Evolutionary conservation across 768 basidiomycete species (phyloP).

Genomic region (Hericium erinaceus): DNA sequence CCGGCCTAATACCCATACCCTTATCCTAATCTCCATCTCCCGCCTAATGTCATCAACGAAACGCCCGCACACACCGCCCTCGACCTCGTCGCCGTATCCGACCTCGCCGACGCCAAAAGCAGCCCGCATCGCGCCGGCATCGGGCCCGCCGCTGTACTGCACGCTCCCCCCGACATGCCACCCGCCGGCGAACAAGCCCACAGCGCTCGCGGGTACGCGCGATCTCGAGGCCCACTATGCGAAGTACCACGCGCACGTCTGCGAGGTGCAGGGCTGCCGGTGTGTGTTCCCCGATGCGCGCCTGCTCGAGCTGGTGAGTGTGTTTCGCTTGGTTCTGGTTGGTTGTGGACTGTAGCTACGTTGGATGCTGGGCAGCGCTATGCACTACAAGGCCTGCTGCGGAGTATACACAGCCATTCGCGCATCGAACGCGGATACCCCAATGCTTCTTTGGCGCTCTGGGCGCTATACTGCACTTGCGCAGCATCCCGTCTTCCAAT

Average conservation of each 20-base stretch:
- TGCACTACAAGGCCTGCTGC: too few relatives aligned
- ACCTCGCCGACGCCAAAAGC: constrained; percentile 11
- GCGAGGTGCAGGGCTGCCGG: constrained; percentile 57
- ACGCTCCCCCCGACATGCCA: constrained; percentile 80
- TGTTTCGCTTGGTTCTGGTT: background rate
- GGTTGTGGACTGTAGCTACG: background rate
- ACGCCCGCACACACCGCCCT: constrained; percentile 7
- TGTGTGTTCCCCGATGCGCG: constrained; percentile 82
- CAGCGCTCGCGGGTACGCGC: constrained; percentile 50
- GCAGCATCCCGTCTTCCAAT: too few relatives aligned
- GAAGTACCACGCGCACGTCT: constrained; percentile 76
- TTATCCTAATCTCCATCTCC: too few relatives aligned
- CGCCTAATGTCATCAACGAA: constrained; percentile 4
- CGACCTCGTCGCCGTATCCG: constrained; percentile 1
- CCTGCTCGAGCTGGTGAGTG: constrained; percentile 68
- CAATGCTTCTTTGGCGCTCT: too few relatives aligned
- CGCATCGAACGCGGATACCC: too few relatives aligned
- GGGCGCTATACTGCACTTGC: too few relatives aligned
- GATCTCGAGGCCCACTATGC: constrained; percentile 82
- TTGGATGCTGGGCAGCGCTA: background rate
- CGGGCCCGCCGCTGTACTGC: constrained; percentile 37
- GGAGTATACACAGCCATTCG: too few relatives aligned
- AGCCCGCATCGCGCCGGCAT: background rate
- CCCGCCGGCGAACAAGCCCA: constrained; percentile 41
- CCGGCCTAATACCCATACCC: too few relatives aligned